Conservation (phyloP, 805 yeast genomes). For the Ogataea methylovora region DNA sequence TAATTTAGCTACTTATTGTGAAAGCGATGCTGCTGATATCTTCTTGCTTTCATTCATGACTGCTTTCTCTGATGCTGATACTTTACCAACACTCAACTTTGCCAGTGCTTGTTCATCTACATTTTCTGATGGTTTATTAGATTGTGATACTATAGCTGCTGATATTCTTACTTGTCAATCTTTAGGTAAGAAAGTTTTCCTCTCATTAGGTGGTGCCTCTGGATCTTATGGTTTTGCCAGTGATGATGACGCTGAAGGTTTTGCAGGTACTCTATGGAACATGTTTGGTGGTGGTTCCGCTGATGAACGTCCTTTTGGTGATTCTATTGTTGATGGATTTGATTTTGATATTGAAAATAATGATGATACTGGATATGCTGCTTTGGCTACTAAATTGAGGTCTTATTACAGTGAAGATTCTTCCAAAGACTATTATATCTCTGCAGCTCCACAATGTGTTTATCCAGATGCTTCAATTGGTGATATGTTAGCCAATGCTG, state of each 20-base stretch:
- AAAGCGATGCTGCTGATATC: conserved; percentile 61
- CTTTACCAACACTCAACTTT: conserved; percentile 44
- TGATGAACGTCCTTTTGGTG: conserved; percentile 53
- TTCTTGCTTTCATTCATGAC: conserved; percentile 64
- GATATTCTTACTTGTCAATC: conserved; percentile 73
- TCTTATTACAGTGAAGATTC: conserved; percentile 26
- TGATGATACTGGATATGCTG: conserved; percentile 56
- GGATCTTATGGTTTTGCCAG: conserved; percentile 47
- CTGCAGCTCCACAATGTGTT: conserved; percentile 92
- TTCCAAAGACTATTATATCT: conserved; percentile 58
- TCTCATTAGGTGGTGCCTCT: conserved; percentile 73
- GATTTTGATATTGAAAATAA: conserved; percentile 66
- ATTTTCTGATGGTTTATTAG: conserved; percentile 34
- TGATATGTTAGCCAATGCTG: conserved; percentile 37
- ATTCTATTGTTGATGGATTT: conserved; percentile 77
- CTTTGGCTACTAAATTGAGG: conserved; percentile 46
- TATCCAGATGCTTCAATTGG: conserved; percentile 65
- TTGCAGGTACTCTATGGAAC: conserved; percentile 55
- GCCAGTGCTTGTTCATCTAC: conserved; percentile 40
- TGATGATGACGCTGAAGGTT: conserved; percentile 47
- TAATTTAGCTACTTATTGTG: conserved; percentile 52
- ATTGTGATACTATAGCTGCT: conserved; percentile 37
- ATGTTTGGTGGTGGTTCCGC: conserved; percentile 55
- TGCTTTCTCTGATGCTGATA: conserved; percentile 40
- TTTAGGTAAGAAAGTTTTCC: conserved; percentile 66